Evolutionary conservation across 2,329 filamentous ascomycete genomes (phyloP).

Genomic region (Ceratocystiopsis minuta): DNA sequence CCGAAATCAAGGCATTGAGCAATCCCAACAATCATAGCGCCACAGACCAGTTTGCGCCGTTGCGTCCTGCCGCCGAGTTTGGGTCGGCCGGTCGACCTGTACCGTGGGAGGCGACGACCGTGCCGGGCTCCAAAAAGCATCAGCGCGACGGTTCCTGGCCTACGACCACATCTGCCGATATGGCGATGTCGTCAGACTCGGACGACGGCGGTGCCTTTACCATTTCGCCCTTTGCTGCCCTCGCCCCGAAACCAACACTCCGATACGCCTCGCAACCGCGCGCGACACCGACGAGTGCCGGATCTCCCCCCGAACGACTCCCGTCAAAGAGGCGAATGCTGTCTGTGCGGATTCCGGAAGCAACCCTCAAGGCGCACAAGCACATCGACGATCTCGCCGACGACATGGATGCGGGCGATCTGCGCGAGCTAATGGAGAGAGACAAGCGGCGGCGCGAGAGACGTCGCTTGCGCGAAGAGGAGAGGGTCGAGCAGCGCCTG

Average conservation of each 20-base stretch:
- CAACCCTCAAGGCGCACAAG: slow-evolving; percentile 41
- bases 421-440: slow-evolving; percentile 79
- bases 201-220: slow-evolving; percentile 62
- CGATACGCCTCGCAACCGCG: slow-evolving; percentile 52
- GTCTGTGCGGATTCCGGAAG: slow-evolving; percentile 39
- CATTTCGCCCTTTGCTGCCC: slow-evolving; percentile 60
- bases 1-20: slow-evolving; percentile 75
- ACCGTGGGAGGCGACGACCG: not conserved
- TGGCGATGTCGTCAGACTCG: slow-evolving; percentile 55
- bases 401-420: slow-evolving; percentile 63
- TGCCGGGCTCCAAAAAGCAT: slow-evolving; percentile 43
- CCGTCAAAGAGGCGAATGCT: slow-evolving; percentile 34
- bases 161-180: too few relatives aligned
- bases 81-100: slow-evolving; percentile 41
- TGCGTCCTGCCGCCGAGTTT: slow-evolving; percentile 41
- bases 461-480: slow-evolving; percentile 49
- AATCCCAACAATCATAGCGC: slow-evolving; percentile 16
- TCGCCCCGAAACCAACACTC: slow-evolving; percentile 71
- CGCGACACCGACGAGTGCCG: slow-evolving; percentile 2
- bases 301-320: slow-evolving; percentile 27
- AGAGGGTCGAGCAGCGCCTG: slow-evolving; percentile 46
- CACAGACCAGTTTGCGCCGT: slow-evolving; percentile 35
- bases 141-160: too few relatives aligned
- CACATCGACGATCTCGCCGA: slow-evolving; percentile 59
- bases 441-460: slow-evolving; percentile 66